Conservation (phyloP, 2,329 filamentous ascomycete species). For the Neurospora sp. region DNA sequence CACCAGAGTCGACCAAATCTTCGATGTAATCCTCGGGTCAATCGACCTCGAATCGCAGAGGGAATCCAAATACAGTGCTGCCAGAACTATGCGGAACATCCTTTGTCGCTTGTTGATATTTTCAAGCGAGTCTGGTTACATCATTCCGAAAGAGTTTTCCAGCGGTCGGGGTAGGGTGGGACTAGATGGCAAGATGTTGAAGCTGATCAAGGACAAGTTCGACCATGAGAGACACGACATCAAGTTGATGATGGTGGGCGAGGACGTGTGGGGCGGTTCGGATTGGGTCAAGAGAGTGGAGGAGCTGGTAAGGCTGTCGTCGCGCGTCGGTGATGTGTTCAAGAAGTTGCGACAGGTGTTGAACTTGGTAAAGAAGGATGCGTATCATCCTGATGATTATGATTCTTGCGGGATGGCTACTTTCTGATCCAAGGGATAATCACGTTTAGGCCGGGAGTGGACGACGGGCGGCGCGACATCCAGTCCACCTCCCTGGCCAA, state of each 20-base stretch:
- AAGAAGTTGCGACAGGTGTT: not conserved
- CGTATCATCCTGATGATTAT: not conserved
- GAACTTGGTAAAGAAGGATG: not conserved
- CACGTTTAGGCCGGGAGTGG: not conserved
- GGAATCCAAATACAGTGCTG: not conserved
- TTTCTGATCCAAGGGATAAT: not conserved
- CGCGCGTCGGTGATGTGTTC: not conserved
- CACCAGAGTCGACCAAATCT: not conserved
- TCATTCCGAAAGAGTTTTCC: rapidly evolving
- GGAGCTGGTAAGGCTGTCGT: not conserved
- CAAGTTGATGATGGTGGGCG: not conserved
- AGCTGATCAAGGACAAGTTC: not conserved
- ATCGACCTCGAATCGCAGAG: not conserved
- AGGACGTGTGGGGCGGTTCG: not conserved
- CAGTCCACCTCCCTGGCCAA: not conserved
- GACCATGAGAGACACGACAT: not conserved
- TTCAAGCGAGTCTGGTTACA: not conserved
- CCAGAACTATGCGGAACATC: not conserved
- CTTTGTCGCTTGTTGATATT: not conserved
- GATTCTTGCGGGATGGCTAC: not conserved
- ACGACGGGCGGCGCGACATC: not conserved
- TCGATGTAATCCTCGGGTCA: not conserved
- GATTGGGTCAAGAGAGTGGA: not conserved
- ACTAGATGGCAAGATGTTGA: not conserved
- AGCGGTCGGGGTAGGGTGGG: rapidly evolving